Evolutionary conservation across 306 rosid genomes (phyloP), one percentile per base, ranked within the genome.

Genomic region (Heteromeles arbutifolia): DNA sequence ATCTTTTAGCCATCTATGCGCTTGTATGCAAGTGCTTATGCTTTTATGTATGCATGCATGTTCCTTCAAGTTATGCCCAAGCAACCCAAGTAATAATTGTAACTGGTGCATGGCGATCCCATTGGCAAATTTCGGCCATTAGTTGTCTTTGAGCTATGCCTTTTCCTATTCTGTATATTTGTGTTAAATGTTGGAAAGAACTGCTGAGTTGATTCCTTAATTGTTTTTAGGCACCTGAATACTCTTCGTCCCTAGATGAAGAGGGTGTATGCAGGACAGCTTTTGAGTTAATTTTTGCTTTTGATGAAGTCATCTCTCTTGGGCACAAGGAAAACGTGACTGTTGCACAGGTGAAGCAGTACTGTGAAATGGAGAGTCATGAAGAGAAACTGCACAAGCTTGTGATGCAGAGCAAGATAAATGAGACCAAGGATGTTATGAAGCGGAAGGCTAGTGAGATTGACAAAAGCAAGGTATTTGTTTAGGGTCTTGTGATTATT

Each of bases 381-480:
- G 99, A 95, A 84, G 99, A 95, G 93, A 95, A 92, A 86, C 79
- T 95, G 87, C 97, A 92, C 88, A 95, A 90, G 85, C 85, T 92
- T 75, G 97, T 95, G 56, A 45, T 85, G 97, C 93, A 90, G 84
- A 95, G 96, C 89, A 92, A 95, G 88, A 90, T 95, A 68, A 90
- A 95, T 75, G 97, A 95, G 73, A 95, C 98, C 69, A 92, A 92
- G 92, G 98, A 95, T 86, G 85, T 83, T 69, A 95, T 95, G 98
- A 95, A 90, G 85, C 93, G 93, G 53, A 95, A 95, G 85, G 98
- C 97, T 69, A 95, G 88, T 86, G 98, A 95, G 87, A 95, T 95
- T 84, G 97, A 95, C 87, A 95, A 95, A 82, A 95, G 96, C 98
- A 95, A 95, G 98, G 98, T 95, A 82, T 78, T 77, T 69, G 14